Conservation (phyloP, 2,329 filamentous ascomycete species). For the Penicillium rolfsii region DNA sequence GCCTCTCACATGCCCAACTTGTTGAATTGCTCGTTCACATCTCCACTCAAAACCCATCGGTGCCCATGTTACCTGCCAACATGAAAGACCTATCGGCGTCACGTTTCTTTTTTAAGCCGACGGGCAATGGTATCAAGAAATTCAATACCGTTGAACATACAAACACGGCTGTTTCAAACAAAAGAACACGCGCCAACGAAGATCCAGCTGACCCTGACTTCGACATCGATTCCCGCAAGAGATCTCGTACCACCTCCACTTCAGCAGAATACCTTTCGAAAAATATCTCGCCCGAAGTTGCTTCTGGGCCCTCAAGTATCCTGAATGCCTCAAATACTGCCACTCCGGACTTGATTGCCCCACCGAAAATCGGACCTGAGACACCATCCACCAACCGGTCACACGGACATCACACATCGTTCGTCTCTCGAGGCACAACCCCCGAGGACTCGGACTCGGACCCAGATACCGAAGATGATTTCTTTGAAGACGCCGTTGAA, state of each 20-base stretch:
- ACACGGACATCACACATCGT: background rate
- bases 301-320: background rate
- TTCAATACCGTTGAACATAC: background rate
- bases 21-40: conserved; percentile 67
- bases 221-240: background rate
- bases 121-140: conserved; percentile 3
- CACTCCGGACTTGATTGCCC: too few species aligned
- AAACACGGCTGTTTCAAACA: conserved; percentile 6
- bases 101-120: conserved; percentile 26
- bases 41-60: conserved; percentile 63
- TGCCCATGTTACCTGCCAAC: conserved; percentile 64
- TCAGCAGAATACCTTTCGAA: background rate
- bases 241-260: conserved; percentile 6
- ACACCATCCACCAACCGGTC: background rate
- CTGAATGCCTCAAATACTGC: too few species aligned
- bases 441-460: conserved; percentile 37
- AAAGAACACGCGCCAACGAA: conserved; percentile 13
- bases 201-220: conserved; percentile 8
- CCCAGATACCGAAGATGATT: conserved; percentile 39
- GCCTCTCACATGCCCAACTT: conserved; percentile 63
- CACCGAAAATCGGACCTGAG: background rate
- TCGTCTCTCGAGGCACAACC: conserved; percentile 3
- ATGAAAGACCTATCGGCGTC: conserved; percentile 31
- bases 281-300: background rate
- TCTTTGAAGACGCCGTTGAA: conserved; percentile 51